phyloP scores from a whole-genome alignment of 345 rosid genomes.

The Raphanus sativus region DNA sequence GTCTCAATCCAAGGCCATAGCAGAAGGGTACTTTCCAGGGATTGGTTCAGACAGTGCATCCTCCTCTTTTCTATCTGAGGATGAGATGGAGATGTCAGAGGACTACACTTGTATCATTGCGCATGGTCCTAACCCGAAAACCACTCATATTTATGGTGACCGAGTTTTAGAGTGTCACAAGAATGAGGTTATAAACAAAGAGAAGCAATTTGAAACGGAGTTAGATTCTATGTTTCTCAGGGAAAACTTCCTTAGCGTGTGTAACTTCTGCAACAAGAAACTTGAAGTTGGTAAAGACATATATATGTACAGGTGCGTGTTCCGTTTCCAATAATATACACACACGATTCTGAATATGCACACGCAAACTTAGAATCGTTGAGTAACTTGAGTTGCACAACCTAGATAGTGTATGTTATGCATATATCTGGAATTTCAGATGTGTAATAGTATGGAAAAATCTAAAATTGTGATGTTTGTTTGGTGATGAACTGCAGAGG shows the following conservation, averaged over 20 bases:
- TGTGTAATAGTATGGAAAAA: not conserved
- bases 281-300: conserved; percentile 66
- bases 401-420: not conserved
- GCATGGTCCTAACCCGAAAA: conserved; percentile 79
- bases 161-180: conserved; percentile 60
- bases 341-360: not conserved
- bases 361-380: not conserved
- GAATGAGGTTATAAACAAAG: conserved; percentile 30
- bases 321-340: not conserved
- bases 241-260: conserved; percentile 60
- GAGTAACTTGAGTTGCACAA: not conserved
- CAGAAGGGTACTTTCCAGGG: conserved; percentile 28
- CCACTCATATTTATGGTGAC: conserved; percentile 82
- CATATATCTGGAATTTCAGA: not conserved
- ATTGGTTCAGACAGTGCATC: conserved; percentile 18
- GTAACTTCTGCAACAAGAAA: conserved; percentile 69
- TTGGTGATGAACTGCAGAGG: conserved; percentile 50
- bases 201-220: conserved; percentile 19
- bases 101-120: conserved; percentile 86
- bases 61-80: conserved; percentile 47
- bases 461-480: conserved; percentile 19
- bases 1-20: conserved; percentile 34
- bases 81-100: conserved; percentile 63
- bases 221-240: conserved; percentile 17
- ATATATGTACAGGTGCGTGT: conserved; percentile 74